Conservation (phyloP, 306 rosid genomes). For the Geum urbanum region DNA sequence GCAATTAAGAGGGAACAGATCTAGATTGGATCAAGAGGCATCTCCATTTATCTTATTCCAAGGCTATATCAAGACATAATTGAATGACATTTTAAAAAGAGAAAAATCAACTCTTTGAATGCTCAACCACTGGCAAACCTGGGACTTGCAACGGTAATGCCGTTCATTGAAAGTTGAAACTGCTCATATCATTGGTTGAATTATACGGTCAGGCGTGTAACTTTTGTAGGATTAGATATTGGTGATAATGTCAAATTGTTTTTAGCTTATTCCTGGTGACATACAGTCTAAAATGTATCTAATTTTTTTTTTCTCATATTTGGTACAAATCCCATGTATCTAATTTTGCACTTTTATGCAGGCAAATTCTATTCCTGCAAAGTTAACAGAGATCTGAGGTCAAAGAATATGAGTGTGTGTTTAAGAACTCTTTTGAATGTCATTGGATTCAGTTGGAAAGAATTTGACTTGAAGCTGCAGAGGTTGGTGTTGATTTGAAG, state of each 20-base stretch:
- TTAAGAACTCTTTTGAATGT: neutral
- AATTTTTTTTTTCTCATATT: neutral
- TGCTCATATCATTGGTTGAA: neutral
- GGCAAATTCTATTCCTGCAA: neutral
- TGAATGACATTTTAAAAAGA: neutral
- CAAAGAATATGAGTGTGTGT: neutral
- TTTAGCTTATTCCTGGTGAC: neutral
- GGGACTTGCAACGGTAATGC: neutral
- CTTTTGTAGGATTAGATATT: neutral
- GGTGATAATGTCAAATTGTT: neutral
- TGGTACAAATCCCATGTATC: neutral
- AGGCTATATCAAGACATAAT: neutral
- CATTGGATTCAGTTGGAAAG: neutral
- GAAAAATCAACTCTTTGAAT: neutral
- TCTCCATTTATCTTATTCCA: neutral
- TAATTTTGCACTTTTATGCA: neutral
- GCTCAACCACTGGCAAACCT: neutral
- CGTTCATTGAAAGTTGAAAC: neutral
- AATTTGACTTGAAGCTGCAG: neutral
- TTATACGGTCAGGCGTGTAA: neutral
- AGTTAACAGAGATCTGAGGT: neutral
- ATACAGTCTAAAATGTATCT: neutral
- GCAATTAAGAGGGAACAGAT: neutral
- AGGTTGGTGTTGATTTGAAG: neutral
- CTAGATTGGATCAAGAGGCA: neutral